Conservation (phyloP, 2,329 filamentous ascomycete species). For the Cordyceps tenuipes region DNA sequence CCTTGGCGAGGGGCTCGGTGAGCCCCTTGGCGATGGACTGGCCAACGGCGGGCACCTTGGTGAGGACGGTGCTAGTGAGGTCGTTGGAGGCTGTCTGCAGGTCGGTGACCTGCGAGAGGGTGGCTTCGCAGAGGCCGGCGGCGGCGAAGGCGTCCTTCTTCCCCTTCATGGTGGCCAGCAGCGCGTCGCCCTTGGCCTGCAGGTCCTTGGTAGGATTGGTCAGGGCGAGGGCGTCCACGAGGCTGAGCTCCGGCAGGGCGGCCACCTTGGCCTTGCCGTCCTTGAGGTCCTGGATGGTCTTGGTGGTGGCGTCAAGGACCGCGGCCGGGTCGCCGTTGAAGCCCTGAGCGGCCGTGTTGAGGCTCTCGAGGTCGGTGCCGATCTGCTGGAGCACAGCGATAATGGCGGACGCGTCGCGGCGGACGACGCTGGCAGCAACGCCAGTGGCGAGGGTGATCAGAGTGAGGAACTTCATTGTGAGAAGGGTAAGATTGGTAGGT, state of each 20-base stretch:
- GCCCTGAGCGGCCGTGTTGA: slow-evolving; percentile 18
- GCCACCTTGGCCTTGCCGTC: slow-evolving; percentile 15
- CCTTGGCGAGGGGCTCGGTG: slow-evolving; percentile 18
- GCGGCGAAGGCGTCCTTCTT: slow-evolving; percentile 22
- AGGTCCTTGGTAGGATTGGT: slow-evolving; percentile 16
- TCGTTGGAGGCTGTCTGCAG: slow-evolving; percentile 19
- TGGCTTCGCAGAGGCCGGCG: slow-evolving; percentile 21
- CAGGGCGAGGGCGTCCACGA: slow-evolving; percentile 15
- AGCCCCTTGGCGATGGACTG: slow-evolving; percentile 22
- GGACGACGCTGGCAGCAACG: slow-evolving; percentile 8
- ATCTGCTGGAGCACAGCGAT: slow-evolving; percentile 12
- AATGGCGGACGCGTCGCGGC: slow-evolving; percentile 14
- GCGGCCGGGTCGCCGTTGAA: slow-evolving; percentile 18
- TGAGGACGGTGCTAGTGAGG: slow-evolving; percentile 23
- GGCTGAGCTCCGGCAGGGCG: slow-evolving; percentile 11
- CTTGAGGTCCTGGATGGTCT: slow-evolving; percentile 16
- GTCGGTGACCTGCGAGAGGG: slow-evolving; percentile 18
- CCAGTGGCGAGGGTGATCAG: neutral
- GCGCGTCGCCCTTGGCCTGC: slow-evolving; percentile 19
- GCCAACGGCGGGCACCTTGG: slow-evolving; percentile 22
- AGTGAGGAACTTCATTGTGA: slow-evolving; percentile 5
- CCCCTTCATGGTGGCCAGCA: slow-evolving; percentile 19
- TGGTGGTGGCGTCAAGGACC: slow-evolving; percentile 17
- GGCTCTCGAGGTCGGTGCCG: slow-evolving; percentile 13
- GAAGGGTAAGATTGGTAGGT: neutral